Conservation (phyloP, 352 stramenopile species). For the Pythium plurisporium region DNA sequence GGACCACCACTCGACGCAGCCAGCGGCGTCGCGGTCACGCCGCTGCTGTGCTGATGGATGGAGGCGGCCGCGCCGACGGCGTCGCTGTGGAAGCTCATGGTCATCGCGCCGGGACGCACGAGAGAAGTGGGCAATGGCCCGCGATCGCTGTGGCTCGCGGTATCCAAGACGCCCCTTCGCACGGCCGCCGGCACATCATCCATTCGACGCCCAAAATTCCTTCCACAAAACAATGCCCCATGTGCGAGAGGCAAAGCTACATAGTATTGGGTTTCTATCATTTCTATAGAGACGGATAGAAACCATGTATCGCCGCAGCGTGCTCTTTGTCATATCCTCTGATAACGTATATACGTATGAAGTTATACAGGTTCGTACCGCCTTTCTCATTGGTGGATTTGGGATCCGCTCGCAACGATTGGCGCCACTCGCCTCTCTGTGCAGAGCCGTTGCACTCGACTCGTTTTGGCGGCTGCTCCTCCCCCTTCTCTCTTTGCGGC, state of each 20-base stretch:
- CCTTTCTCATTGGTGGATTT: slow-evolving; percentile 41
- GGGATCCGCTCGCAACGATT: slow-evolving; percentile 33
- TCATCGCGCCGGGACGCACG: neutral
- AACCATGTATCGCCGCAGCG: neutral
- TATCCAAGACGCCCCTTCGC: too few species aligned
- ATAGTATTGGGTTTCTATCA: slow-evolving; percentile 5
- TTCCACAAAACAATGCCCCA: slow-evolving; percentile 13
- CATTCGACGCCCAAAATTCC: slow-evolving; percentile 11
- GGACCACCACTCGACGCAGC: neutral
- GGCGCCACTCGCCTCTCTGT: slow-evolving; percentile 17
- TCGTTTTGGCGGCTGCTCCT: neutral
- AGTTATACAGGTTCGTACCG: slow-evolving; percentile 1
- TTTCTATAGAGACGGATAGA: neutral
- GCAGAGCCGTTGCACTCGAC: slow-evolving; percentile 6
- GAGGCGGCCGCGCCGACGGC: neutral
- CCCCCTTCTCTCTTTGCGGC: slow-evolving; percentile 6
- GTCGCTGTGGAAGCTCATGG: slow-evolving; percentile 14
- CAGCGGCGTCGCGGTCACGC: neutral
- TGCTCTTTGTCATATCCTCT: slow-evolving; percentile 6
- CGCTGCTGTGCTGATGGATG: neutral
- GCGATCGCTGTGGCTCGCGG: too few species aligned
- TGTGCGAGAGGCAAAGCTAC: too few species aligned
- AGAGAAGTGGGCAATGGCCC: too few species aligned
- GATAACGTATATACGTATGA: slow-evolving; percentile 8
- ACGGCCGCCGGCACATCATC: slow-evolving; percentile 11